Evolutionary conservation across 1,284 basidiomycete genomes (phyloP).

Genomic region (Testicularia cyperi): DNA sequence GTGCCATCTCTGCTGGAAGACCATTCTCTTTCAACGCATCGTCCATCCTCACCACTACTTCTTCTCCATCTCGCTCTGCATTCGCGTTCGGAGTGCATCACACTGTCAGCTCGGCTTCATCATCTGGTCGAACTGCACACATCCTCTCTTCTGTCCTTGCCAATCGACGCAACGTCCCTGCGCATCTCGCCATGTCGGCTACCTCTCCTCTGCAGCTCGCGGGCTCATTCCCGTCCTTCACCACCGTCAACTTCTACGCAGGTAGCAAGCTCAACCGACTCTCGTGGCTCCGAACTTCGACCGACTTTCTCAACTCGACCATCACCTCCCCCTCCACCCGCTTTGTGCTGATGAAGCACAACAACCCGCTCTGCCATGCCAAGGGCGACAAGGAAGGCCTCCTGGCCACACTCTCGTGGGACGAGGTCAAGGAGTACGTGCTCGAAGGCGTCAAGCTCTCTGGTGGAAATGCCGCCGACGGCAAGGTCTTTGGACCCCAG

Average conservation of each 20-base stretch:
- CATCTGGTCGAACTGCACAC: too few species aligned
- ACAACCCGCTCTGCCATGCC: slow-evolving; percentile 56
- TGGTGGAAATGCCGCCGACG: slow-evolving; percentile 7
- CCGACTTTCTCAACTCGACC: slow-evolving; percentile 58
- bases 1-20: too few species aligned
- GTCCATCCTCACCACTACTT: too few species aligned
- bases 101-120: too few species aligned
- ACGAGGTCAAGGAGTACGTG: slow-evolving; percentile 48
- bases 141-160: too few species aligned
- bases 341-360: slow-evolving; percentile 56
- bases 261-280: slow-evolving; percentile 53
- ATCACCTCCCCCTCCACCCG: slow-evolving; percentile 47
- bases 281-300: slow-evolving; percentile 56
- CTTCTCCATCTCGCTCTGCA: too few species aligned
- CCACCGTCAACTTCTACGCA: slow-evolving; percentile 54
- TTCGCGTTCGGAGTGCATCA: too few species aligned
- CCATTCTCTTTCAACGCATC: too few species aligned
- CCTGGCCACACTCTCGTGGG: slow-evolving; percentile 54
- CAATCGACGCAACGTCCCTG: neutral
- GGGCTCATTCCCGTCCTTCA: slow-evolving; percentile 22
- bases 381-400: slow-evolving; percentile 18
- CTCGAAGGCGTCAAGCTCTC: slow-evolving; percentile 27
- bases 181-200: slow-evolving; percentile 6
- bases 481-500: slow-evolving; percentile 45
- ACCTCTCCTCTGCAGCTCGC: neutral